Evolutionary conservation across 2,329 filamentous ascomycete genomes (phyloP).

Genomic region (Paecilomyces sp.): DNA sequence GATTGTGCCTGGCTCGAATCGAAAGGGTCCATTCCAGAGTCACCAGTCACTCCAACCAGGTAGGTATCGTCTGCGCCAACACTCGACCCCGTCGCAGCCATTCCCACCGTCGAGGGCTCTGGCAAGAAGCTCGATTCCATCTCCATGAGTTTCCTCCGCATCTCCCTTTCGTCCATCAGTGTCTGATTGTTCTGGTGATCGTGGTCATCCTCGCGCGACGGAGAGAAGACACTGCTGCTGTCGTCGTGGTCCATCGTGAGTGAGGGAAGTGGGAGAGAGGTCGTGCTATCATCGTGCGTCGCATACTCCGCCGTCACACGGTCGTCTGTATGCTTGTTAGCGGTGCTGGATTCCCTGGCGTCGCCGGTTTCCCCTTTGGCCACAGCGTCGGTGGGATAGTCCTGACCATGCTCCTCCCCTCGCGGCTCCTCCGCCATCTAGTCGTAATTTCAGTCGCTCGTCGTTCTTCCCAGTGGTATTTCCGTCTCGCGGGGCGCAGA

Average conservation of each 20-base stretch:
- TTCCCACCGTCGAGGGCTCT: conserved; percentile 41
- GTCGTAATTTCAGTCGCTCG: not conserved
- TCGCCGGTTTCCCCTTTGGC: conserved; percentile 10
- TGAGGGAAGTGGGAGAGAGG: conserved; percentile 19
- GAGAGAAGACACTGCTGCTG: conserved; percentile 19
- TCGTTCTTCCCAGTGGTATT: not conserved
- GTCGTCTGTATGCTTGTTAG: conserved; percentile 7
- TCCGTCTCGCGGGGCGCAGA: not conserved
- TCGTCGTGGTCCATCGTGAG: conserved; percentile 26
- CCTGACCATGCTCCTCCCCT: conserved; percentile 4
- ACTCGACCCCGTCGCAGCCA: conserved; percentile 18
- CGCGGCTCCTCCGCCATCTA: not conserved
- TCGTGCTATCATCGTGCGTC: not conserved
- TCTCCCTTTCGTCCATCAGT: conserved; percentile 50
- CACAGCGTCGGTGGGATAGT: conserved; percentile 3
- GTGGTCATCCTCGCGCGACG: conserved; percentile 19
- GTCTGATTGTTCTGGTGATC: conserved; percentile 32
- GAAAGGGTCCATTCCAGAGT: conserved; percentile 11
- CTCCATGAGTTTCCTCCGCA: conserved; percentile 54
- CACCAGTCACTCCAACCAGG: conserved; percentile 28
- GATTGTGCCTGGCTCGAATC: conserved; percentile 16
- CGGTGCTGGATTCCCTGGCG: not conserved
- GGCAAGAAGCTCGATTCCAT: conserved; percentile 59
- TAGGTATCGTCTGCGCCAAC: conserved; percentile 38
- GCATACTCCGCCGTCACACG: conserved; percentile 6